Conservation (phyloP, 2,329 filamentous ascomycete species). For the Penicillium sp. region DNA sequence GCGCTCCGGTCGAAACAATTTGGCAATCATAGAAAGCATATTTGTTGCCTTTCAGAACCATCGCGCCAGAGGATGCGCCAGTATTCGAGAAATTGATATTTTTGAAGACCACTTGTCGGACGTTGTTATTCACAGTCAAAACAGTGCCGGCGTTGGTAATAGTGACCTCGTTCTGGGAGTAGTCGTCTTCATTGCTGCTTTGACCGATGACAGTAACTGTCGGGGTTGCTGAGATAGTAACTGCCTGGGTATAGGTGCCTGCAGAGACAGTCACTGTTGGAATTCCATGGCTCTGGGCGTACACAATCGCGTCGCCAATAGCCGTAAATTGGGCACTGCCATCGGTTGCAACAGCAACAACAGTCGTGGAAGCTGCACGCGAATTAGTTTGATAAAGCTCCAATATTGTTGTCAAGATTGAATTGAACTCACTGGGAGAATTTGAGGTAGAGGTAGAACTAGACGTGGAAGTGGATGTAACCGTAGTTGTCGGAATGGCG, state of each 20-base stretch:
- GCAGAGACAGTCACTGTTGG: slow-evolving; percentile 47
- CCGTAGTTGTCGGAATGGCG: neutral
- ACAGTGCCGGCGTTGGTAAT: slow-evolving; percentile 28
- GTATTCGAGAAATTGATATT: slow-evolving; percentile 41
- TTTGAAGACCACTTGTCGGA: slow-evolving; percentile 35
- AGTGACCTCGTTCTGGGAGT: slow-evolving; percentile 40
- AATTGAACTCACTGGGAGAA: neutral
- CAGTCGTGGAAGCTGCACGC: slow-evolving; percentile 13
- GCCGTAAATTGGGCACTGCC: slow-evolving; percentile 48
- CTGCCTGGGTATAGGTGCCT: slow-evolving; percentile 46
- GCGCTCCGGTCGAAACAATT: slow-evolving; percentile 40
- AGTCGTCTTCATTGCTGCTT: slow-evolving; percentile 28
- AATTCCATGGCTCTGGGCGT: slow-evolving; percentile 43
- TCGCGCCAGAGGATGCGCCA: slow-evolving; percentile 18
- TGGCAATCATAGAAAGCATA: slow-evolving; percentile 49
- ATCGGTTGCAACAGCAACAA: slow-evolving; percentile 47
- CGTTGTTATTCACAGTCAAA: slow-evolving; percentile 32
- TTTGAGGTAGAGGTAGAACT: neutral
- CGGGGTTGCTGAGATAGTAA: slow-evolving; percentile 42
- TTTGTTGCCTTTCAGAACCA: slow-evolving; percentile 39
- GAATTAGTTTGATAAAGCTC: neutral
- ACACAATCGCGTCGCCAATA: slow-evolving; percentile 46
- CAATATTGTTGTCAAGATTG: too few relatives aligned
- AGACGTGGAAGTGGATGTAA: neutral
- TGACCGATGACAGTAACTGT: slow-evolving; percentile 46